Evolutionary conservation across 1,284 basidiomycete species (phyloP), one percentile per base, ranked within the genome.

Genomic region (Ceratobasidium sp.): DNA sequence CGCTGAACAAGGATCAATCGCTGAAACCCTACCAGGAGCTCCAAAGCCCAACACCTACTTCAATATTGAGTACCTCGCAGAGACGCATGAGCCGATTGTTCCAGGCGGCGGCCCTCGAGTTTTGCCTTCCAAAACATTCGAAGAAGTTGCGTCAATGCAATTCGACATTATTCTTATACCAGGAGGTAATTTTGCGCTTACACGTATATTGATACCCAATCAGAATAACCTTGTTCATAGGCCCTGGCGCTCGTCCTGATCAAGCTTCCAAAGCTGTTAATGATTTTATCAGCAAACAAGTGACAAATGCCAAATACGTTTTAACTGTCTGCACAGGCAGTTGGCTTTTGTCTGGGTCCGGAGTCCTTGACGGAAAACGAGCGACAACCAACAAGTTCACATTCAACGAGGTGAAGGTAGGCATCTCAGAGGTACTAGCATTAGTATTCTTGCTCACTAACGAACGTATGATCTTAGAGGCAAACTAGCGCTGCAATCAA

Each of bases 11-110:
- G 26, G 44, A n/a, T 54, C 61, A 3, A 13, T 56, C 10, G 48
- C 50, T 5, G 17, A 23, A 3, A 50, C 50, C 7, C 13, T 65
- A 10, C 73, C 61, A 23, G 62, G 38, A 10, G 40, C 66, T 20
- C 62, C 50, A 1, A 64, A 54, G 28, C 73, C 73, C 17, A 26
- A 75, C 3, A 28, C 56, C 7, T 23, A n/a, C 10, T 62, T 79
- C 23, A 59, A 23, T 26, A 82, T 48, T 79, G 81, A 48, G 80
- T 82, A 77, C 80, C 80, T 74, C 80, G 81, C 66, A 3, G 75
- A 77, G 26, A 77, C 74, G 4, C 61, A 50, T 33, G 78, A 77
- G 6, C 78, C 78, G 0, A 42, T 79, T 26, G 12, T 23, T 17
- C 44, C 66, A 23, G 38, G 40, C 0, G 65, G 66, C 26, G 78